Percentiles rank a stretch among this genome's conserved stretches.
Evolutionary conservation across 257 asterid species (phyloP).

Genomic region (Nicotiana benthamiana): DNA sequence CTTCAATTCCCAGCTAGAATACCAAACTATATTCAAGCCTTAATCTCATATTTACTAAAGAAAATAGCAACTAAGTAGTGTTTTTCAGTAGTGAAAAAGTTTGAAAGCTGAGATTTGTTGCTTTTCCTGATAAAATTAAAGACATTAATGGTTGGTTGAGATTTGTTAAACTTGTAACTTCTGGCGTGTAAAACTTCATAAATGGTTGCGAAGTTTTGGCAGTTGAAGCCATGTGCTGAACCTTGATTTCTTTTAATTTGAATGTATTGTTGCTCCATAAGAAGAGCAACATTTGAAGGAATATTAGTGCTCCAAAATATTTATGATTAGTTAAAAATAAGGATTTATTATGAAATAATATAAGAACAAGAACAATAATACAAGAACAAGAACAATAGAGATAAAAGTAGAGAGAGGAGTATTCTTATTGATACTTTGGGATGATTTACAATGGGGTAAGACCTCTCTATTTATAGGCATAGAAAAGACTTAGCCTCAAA

Average conservation of each 20-base stretch:
- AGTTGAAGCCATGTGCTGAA: constrained; percentile 8
- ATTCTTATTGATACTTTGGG: no score
- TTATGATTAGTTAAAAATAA: not conserved
- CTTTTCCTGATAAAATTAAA: not conserved
- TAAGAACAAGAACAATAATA: no score
- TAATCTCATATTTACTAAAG: not conserved
- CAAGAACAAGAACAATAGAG: no score
- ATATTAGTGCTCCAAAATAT: not conserved
- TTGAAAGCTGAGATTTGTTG: not conserved
- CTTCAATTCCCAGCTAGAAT: not conserved
- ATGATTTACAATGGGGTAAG: no score
- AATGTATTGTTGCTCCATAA: not conserved
- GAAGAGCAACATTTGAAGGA: constrained; percentile 8
- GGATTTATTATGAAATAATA: no score
- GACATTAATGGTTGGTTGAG: not conserved
- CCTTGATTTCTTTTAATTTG: not conserved
- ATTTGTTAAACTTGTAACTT: not conserved
- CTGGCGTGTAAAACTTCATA: not conserved
- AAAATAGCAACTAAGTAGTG: not conserved
- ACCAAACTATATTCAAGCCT: not conserved
- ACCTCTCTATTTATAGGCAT: no score
- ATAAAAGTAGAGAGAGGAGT: no score
- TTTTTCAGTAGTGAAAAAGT: not conserved
- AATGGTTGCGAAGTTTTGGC: constrained; percentile 5
- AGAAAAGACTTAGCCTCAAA: no score